phyloP scores from a whole-genome alignment of 2,329 filamentous ascomycete species.

The Fusarium penzigii region DNA sequence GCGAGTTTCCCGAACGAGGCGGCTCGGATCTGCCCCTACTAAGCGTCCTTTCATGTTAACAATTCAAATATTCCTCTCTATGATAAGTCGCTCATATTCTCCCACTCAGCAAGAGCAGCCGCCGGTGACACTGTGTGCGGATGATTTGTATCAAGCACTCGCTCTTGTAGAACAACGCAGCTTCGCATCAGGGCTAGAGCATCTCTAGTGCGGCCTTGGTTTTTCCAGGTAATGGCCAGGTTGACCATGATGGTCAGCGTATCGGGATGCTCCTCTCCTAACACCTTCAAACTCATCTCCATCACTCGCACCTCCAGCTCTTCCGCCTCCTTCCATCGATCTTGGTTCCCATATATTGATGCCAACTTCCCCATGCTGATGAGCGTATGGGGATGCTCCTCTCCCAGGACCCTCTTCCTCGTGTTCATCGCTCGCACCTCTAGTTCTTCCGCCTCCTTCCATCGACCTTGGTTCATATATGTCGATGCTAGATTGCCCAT shows the following conservation, averaged over 20 bases:
- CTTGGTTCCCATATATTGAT: background rate
- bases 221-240: background rate
- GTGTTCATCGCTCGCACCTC: background rate
- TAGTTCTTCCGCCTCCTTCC: background rate
- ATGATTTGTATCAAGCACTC: too few species aligned
- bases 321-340: background rate
- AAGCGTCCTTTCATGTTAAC: too few species aligned
- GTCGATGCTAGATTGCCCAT: background rate
- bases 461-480: background rate
- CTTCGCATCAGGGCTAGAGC: too few species aligned
- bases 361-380: background rate
- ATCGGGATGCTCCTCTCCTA: slow-evolving; percentile 1
- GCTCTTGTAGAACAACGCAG: too few species aligned
- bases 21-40: too few species aligned
- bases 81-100: too few species aligned
- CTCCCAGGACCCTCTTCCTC: background rate
- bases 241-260: background rate
- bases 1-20: too few species aligned
- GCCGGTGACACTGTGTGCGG: too few species aligned
- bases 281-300: background rate
- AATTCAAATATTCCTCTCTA: too few species aligned
- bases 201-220: background rate
- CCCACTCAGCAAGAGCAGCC: too few species aligned
- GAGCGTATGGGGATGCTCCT: background rate
- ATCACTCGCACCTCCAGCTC: background rate